Conservation (phyloP, 208 protist species). For the Leishmania tarentolae region DNA sequence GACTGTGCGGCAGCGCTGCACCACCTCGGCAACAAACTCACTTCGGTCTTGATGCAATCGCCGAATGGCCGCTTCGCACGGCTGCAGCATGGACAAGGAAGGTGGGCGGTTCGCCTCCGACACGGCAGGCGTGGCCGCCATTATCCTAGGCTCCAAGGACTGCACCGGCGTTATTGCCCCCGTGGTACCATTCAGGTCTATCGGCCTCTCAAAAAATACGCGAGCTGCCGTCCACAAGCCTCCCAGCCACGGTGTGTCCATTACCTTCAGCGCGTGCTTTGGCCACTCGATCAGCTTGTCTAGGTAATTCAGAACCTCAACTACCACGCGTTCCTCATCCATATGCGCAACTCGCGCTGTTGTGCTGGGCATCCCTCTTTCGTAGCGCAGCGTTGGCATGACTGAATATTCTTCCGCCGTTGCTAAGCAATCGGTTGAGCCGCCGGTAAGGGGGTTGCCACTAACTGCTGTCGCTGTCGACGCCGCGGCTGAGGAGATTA, state of each 20-base stretch:
- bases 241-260: conserved; percentile 73
- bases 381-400: conserved; percentile 9
- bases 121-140: neutral
- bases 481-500: neutral
- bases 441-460: neutral
- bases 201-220: conserved; percentile 41
- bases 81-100: conserved; percentile 1
- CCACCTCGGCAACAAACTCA: conserved; percentile 47
- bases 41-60: conserved; percentile 28
- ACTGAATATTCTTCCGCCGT: neutral
- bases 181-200: conserved; percentile 4
- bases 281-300: conserved; percentile 80
- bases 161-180: neutral
- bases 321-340: conserved; percentile 53
- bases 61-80: conserved; percentile 9
- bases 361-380: conserved; percentile 2
- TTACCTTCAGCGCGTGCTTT: conserved; percentile 63
- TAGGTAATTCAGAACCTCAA: conserved; percentile 71
- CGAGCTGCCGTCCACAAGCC: conserved; percentile 77
- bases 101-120: neutral
- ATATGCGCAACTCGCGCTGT: neutral
- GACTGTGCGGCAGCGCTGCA: conserved; percentile 55
- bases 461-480: neutral
- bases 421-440: neutral
- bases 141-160: neutral